Evolutionary conservation across 2,329 filamentous ascomycete genomes (phyloP), one percentile per base, ranked within the genome.

Genomic region (Bimuria novae-zelandiae): DNA sequence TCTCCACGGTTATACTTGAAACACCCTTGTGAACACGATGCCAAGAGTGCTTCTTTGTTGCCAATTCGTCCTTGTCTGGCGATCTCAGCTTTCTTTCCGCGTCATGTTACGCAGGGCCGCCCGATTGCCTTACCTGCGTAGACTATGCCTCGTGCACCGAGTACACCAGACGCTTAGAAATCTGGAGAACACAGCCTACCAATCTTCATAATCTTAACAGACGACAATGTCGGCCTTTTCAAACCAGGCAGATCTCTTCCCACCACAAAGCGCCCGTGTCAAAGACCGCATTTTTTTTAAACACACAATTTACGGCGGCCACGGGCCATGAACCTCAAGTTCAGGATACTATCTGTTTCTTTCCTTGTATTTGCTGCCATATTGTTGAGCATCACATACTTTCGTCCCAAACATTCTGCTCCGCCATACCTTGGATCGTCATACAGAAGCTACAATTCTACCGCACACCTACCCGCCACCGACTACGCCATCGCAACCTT

Each of bases 401-500:
- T 33, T 11, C 27, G 12, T 7, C 16, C 41, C 4, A 25, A n/a
- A 35, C 7, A 35, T 23, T 35, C 16, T 41, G 22, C n/a, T n/a
- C 35, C 29, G 14, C 16, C 19, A 14, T 41, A 40, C n/a, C 21
- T 25, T 6, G 49, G 42, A 14, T 54, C 50, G 1, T 35, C 53
- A 11, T 59, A 59, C 32, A 48, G 54, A n/a, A 49, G 48, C 10
- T 51, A 44, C 51, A 53, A 60, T 22, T 56, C 55, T 7, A 50
- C 49, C 16, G 41, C 27, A n/a, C 37, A 36, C 7, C 30, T 56
- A 4, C 52, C 56, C 6, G n/a, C 29, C 3, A 57, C 60, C 16
- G 35, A 52, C 19, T 61, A 54, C 35, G 73, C 73, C 4, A 70
- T 74, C 39, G 75, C 72, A 10, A 77, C 75, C 7, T 76, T 77